Percentiles rank a stretch among this genome's conserved stretches.
phyloP scores from a whole-genome alignment of 495 filamentous ascomycete species.

The Evernia prunastri region DNA sequence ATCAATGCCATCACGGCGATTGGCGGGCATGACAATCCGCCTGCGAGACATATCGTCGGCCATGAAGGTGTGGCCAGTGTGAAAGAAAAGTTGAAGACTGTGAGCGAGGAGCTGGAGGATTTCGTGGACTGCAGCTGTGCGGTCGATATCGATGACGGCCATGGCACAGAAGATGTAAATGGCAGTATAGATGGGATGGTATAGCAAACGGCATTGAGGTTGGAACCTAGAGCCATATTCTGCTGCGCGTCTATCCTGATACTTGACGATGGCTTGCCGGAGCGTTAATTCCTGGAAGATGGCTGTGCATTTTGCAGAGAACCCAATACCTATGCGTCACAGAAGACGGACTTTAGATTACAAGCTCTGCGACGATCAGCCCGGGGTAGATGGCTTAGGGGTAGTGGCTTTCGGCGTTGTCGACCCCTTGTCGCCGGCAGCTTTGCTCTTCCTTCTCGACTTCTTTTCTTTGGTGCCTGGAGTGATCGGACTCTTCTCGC shows the following conservation, averaged over 20 bases:
- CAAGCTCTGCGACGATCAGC: not conserved
- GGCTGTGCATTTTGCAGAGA: not conserved
- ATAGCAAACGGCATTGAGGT: not conserved
- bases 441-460: conserved; percentile 27
- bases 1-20: conserved; percentile 86
- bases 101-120: conserved; percentile 92
- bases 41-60: conserved; percentile 88
- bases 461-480: conserved; percentile 27
- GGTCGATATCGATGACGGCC: conserved; percentile 62
- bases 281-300: not conserved
- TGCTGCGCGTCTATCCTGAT: not conserved
- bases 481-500: conserved; percentile 23
- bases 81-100: conserved; percentile 93
- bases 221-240: not conserved
- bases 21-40: conserved; percentile 91
- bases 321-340: not conserved
- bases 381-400: conserved; percentile 18
- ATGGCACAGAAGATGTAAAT: conserved; percentile 22
- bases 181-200: conserved; percentile 5
- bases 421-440: conserved; percentile 12
- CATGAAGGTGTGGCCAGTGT: conserved; percentile 82
- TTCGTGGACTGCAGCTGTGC: conserved; percentile 85
- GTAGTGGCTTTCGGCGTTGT: conserved; percentile 23
- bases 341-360: not conserved
- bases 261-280: not conserved